Conservation (phyloP, 1,284 basidiomycete species). For the Cutaneotrichosporon mucoides region DNA sequence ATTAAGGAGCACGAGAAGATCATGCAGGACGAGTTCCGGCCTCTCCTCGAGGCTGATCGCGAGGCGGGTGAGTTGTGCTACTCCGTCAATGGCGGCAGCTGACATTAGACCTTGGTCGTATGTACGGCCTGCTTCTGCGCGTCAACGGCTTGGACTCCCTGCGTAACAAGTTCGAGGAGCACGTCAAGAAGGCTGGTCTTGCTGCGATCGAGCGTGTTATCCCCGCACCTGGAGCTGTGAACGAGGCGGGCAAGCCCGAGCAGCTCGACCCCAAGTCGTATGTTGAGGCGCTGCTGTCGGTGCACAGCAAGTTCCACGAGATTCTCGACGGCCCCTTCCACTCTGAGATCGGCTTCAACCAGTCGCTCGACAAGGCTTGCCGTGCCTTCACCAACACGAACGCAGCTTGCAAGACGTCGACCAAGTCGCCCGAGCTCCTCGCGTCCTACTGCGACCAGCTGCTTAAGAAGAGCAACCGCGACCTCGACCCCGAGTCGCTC, state of each 20-base stretch:
- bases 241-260: constrained; percentile 58
- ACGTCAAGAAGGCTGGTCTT: constrained; percentile 87
- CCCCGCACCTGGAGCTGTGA: constrained; percentile 57
- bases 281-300: constrained; percentile 84
- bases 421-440: constrained; percentile 91
- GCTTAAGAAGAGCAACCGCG: constrained; percentile 91
- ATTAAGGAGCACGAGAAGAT: constrained; percentile 80
- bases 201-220: constrained; percentile 74
- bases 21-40: constrained; percentile 95
- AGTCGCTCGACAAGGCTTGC: constrained; percentile 90
- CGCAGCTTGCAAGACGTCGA: constrained; percentile 77
- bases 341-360: constrained; percentile 91
- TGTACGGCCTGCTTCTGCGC: constrained; percentile 88
- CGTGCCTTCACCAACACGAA: constrained; percentile 95
- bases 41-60: constrained; percentile 85
- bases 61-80: constrained; percentile 57
- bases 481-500: constrained; percentile 82
- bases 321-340: constrained; percentile 88
- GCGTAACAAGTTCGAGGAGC: constrained; percentile 86
- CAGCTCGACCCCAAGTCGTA: constrained; percentile 80
- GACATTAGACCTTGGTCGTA: constrained; percentile 71
- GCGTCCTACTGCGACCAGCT: constrained; percentile 91
- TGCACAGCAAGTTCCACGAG: constrained; percentile 88
- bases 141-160: constrained; percentile 91
- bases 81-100: not conserved